Evolutionary conservation across 495 filamentous ascomycete species (phyloP).

Genomic region (Astrothelium subdiscretum): DNA sequence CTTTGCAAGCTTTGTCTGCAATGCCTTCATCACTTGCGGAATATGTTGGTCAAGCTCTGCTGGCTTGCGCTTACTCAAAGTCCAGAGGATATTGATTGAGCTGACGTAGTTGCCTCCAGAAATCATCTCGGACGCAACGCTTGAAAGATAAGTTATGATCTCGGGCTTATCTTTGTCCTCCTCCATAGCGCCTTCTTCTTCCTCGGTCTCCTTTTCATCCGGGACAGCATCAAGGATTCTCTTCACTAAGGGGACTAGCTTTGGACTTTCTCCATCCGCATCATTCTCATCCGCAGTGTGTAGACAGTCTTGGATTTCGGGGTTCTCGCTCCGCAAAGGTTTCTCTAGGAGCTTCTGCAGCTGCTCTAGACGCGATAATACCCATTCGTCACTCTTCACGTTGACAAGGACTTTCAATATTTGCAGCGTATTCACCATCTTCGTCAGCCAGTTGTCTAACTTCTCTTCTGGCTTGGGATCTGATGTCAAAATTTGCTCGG

Average conservation of each 20-base stretch:
- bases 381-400: slow-evolving; percentile 80
- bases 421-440: slow-evolving; percentile 84
- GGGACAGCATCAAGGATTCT: slow-evolving; percentile 85
- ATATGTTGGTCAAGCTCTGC: slow-evolving; percentile 83
- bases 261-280: slow-evolving; percentile 48
- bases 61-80: slow-evolving; percentile 70
- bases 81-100: slow-evolving; percentile 85
- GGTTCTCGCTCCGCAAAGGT: slow-evolving; percentile 69
- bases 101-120: slow-evolving; percentile 68
- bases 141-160: slow-evolving; percentile 69
- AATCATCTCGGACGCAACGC: slow-evolving; percentile 70
- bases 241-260: slow-evolving; percentile 57
- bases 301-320: slow-evolving; percentile 85
- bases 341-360: slow-evolving; percentile 89
- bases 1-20: slow-evolving; percentile 83
- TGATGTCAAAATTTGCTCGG: slow-evolving; percentile 60
- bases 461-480: slow-evolving; percentile 47
- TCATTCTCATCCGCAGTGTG: slow-evolving; percentile 53
- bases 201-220: slow-evolving; percentile 47
- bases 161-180: slow-evolving; percentile 67
- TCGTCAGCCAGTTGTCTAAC: slow-evolving; percentile 49
- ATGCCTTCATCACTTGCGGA: slow-evolving; percentile 76
- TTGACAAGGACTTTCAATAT: slow-evolving; percentile 79
- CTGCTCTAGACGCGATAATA: slow-evolving; percentile 56
- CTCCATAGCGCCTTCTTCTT: slow-evolving; percentile 71